phyloP scores from a whole-genome alignment of 2,329 filamentous ascomycete genomes.

The Teratosphaeria gauchensis region DNA sequence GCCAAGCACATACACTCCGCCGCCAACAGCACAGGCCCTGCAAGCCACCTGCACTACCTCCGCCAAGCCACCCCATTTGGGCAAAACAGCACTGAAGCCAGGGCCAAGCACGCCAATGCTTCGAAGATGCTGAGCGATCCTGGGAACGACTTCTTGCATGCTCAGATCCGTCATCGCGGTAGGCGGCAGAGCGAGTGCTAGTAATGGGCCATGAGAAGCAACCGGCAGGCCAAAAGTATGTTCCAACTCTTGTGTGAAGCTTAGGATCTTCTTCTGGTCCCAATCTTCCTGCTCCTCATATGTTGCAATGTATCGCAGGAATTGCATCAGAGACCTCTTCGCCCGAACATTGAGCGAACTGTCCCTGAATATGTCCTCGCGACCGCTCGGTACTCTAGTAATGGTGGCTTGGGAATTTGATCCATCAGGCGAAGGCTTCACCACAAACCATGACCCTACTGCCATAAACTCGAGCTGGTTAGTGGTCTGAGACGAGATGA shows the following conservation, averaged over 20 bases:
- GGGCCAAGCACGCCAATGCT: conserved; percentile 83
- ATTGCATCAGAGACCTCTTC: conserved; percentile 86
- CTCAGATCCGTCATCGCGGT: conserved; percentile 44
- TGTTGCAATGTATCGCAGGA: conserved; percentile 75
- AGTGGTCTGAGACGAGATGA: conserved; percentile 84
- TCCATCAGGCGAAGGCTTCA: conserved; percentile 27
- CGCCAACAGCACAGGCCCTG: conserved; percentile 81
- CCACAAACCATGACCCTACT: conserved; percentile 86
- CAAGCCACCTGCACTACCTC: conserved; percentile 89
- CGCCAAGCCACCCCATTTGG: conserved; percentile 85
- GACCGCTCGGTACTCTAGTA: conserved; percentile 67
- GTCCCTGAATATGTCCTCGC: conserved; percentile 85
- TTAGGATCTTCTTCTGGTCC: conserved; percentile 45
- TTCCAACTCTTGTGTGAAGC: conserved; percentile 51
- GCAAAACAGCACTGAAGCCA: conserved; percentile 79
- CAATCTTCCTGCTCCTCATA: conserved; percentile 56
- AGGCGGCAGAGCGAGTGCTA: conserved; percentile 67
- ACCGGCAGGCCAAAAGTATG: conserved; percentile 46
- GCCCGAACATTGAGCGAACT: conserved; percentile 64
- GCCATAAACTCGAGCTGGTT: conserved; percentile 87
- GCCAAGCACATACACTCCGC: conserved; percentile 78
- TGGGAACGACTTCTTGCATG: conserved; percentile 59
- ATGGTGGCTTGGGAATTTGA: conserved; percentile 1
- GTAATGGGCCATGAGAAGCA: conserved; percentile 54
- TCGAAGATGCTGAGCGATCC: conserved; percentile 67